Conservation (phyloP, 768 basidiomycete genomes). For the Rhizopogon sp. region DNA sequence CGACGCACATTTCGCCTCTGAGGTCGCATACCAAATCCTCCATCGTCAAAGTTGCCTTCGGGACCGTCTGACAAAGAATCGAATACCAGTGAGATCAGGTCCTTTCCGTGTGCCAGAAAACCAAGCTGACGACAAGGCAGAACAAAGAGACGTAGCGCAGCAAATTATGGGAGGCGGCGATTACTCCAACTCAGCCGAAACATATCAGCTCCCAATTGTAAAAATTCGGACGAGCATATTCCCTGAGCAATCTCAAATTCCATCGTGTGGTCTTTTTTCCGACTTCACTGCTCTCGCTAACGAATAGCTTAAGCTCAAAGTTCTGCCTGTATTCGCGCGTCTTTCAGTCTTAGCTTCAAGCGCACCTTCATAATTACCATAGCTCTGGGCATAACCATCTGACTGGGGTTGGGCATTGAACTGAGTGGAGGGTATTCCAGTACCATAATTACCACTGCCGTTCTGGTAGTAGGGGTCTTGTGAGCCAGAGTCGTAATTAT, state of each 20-base stretch:
- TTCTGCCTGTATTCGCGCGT: constrained; percentile 39
- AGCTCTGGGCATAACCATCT: constrained; percentile 53
- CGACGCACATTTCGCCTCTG: constrained; percentile 53
- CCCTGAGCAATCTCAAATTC: constrained; percentile 10
- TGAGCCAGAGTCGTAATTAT: constrained; percentile 56
- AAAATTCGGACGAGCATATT: constrained; percentile 20
- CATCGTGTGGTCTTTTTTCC: constrained; percentile 9
- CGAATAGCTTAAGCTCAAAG: constrained; percentile 40
- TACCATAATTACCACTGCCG: constrained; percentile 53
- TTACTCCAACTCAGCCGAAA: constrained; percentile 2
- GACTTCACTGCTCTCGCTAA: constrained; percentile 42
- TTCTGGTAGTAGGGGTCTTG: constrained; percentile 69
- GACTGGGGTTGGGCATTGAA: constrained; percentile 43
- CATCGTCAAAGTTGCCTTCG: constrained; percentile 53
- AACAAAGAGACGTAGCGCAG: constrained; percentile 43
- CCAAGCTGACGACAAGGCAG: constrained; percentile 36
- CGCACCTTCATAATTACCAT: constrained; percentile 80
- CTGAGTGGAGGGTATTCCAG: constrained; percentile 46
- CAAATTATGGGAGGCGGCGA: constrained; percentile 1
- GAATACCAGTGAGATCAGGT: constrained; percentile 33
- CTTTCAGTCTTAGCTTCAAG: constrained; percentile 66
- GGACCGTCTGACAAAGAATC: constrained; percentile 58
- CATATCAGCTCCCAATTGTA: neutral
- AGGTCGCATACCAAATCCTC: constrained; percentile 36
- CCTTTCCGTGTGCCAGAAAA: constrained; percentile 42